phyloP scores from a whole-genome alignment of 768 basidiomycete genomes.

The Tubosaeta sp. region DNA sequence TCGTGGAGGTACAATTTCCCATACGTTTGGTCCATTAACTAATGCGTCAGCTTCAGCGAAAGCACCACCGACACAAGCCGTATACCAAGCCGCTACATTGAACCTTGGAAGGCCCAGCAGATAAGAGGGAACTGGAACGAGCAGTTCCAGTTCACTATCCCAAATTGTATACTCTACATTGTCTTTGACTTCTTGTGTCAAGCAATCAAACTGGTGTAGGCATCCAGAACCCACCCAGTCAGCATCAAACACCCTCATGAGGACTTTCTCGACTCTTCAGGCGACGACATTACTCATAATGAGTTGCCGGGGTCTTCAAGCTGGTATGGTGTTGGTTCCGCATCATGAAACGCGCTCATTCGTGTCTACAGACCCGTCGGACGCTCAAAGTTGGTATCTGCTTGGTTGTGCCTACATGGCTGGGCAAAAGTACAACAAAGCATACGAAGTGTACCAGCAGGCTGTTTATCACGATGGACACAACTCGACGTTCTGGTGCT shows the following conservation, averaged over 20 bases:
- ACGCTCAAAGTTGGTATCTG: slow-evolving; percentile 98
- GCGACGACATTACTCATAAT: too few species aligned
- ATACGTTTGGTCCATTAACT: not conserved
- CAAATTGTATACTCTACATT: not conserved
- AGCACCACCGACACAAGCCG: not conserved
- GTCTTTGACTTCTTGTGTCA: not conserved
- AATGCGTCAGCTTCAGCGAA: not conserved
- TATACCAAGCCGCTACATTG: not conserved
- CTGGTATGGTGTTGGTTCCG: slow-evolving; percentile 51
- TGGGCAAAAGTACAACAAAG: too few species aligned
- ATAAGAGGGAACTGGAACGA: too few species aligned
- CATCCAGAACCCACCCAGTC: not conserved
- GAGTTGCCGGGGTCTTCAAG: slow-evolving; percentile 42
- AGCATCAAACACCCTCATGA: not conserved
- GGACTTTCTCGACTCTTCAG: too few species aligned
- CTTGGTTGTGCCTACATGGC: slow-evolving; percentile 99
- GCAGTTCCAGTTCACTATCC: not conserved
- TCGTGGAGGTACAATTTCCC: not conserved
- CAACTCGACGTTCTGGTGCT: too few species aligned
- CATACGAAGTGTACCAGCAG: too few species aligned
- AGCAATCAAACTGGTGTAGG: not conserved
- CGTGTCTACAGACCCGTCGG: slow-evolving; percentile 65
- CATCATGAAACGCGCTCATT: not conserved
- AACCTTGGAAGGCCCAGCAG: not conserved
- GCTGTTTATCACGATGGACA: too few species aligned